These are phyloP conservation scores for Aspergillus nidulans DNA, from an alignment of 495 filamentous ascomycete genomes.

Conservation along the genomic window DNA sequence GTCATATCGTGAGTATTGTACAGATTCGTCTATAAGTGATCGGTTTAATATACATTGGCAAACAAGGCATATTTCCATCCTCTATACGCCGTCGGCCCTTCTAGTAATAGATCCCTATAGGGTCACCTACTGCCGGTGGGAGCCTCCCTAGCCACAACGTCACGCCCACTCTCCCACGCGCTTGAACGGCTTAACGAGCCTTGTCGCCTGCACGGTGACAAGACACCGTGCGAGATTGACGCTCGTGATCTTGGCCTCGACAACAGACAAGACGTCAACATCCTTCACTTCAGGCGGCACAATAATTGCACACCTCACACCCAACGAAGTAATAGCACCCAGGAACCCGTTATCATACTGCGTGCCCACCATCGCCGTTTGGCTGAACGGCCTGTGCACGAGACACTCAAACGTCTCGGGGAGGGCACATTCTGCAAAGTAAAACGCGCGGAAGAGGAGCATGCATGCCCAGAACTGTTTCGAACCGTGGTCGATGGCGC, in stretches of 20 bases:
- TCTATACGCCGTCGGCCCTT: too few relatives aligned
- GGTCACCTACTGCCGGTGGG: too few relatives aligned
- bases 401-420: constrained; percentile 59
- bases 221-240: constrained; percentile 50
- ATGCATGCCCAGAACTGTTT: constrained; percentile 60
- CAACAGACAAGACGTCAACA: constrained; percentile 42
- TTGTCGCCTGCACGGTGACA: constrained; percentile 50
- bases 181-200: constrained; percentile 38
- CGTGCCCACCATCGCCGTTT: constrained; percentile 28
- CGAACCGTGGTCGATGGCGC: constrained; percentile 30
- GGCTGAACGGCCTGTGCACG: constrained; percentile 34
- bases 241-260: constrained; percentile 54
- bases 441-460: constrained; percentile 70
- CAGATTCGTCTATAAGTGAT: background rate
- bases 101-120: too few relatives aligned
- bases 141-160: background rate
- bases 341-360: constrained; percentile 18
- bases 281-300: constrained; percentile 28
- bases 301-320: constrained; percentile 28
- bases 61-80: too few relatives aligned
- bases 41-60: background rate
- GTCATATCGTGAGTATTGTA: too few relatives aligned
- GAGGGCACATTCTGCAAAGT: constrained; percentile 60
- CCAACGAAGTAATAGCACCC: constrained; percentile 30
- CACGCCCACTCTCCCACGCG: constrained; percentile 36